Percentiles rank a stretch among this genome's conserved stretches.
These are phyloP conservation scores for Boletus rufocinnamomeus DNA, from an alignment of 768 basidiomycete species.

Conservation along the genomic window DNA sequence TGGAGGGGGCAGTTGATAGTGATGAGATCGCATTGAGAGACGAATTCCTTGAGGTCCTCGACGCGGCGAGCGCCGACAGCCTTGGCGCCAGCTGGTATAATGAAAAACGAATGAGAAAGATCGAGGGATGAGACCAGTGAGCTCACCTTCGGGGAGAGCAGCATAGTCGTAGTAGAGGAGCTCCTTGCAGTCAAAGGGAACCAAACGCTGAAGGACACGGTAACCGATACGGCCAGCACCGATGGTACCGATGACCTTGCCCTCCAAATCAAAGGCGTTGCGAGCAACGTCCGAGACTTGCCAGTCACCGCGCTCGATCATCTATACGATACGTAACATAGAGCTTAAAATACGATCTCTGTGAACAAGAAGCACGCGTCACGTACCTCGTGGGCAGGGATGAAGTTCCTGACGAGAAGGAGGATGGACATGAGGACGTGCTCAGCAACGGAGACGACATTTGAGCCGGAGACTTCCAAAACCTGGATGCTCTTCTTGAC, in stretches of 20 bases:
- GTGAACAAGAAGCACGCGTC: neutral
- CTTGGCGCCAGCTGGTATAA: constrained; percentile 54
- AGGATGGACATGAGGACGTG: constrained; percentile 92
- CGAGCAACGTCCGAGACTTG: constrained; percentile 80
- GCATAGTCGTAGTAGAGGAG: constrained; percentile 89
- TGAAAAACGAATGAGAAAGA: neutral
- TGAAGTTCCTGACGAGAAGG: constrained; percentile 86
- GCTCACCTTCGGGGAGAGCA: constrained; percentile 60
- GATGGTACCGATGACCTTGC: constrained; percentile 90
- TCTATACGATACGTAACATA: constrained; percentile 38
- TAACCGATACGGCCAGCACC: constrained; percentile 85
- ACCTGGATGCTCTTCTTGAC: constrained; percentile 81
- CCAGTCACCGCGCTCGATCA: constrained; percentile 88
- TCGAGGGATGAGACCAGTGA: neutral
- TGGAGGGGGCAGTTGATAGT: constrained; percentile 91
- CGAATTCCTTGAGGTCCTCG: constrained; percentile 69
- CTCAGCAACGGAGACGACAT: constrained; percentile 90
- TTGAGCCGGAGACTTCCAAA: constrained; percentile 85
- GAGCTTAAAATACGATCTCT: neutral
- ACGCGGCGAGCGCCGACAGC: constrained; percentile 73
- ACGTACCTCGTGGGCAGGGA: constrained; percentile 78
- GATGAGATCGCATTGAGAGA: constrained; percentile 68
- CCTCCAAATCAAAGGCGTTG: constrained; percentile 86
- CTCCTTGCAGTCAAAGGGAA: constrained; percentile 87
- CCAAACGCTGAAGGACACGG: constrained; percentile 77